phyloP scores from a whole-genome alignment of 768 basidiomycete genomes.

The Lentinula guzmanii region DNA sequence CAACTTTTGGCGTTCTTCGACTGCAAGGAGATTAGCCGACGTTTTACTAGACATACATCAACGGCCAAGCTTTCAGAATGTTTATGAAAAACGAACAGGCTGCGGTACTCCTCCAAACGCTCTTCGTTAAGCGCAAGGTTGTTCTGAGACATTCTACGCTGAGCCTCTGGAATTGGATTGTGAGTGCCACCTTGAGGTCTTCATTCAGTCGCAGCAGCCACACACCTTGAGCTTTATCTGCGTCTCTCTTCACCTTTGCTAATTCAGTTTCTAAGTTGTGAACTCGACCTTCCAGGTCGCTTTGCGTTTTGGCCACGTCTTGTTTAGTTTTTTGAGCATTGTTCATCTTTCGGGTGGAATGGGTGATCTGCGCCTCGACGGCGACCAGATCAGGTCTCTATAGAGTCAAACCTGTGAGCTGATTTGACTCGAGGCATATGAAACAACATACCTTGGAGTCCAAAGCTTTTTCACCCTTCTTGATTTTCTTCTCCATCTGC shows the following conservation, averaged over 20 bases:
- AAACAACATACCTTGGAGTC: conserved; percentile 63
- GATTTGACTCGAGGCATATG: neutral
- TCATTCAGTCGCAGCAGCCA: neutral
- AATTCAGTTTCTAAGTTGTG: conserved; percentile 60
- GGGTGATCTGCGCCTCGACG: conserved; percentile 82
- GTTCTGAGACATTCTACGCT: conserved; percentile 62
- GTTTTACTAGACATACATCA: conserved; percentile 53
- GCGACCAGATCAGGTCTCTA: conserved; percentile 84
- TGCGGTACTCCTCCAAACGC: conserved; percentile 81
- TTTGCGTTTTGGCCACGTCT: conserved; percentile 54
- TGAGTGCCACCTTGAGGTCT: conserved; percentile 5
- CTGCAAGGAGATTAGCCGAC: conserved; percentile 69
- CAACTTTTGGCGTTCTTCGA: conserved; percentile 82
- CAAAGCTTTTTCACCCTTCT: conserved; percentile 84
- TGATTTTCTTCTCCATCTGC: conserved; percentile 83
- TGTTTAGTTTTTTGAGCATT: conserved; percentile 62
- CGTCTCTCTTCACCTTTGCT: conserved; percentile 55
- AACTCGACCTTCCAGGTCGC: conserved; percentile 41
- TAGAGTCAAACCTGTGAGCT: neutral
- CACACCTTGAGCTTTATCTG: conserved; percentile 76
- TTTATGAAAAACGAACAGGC: conserved; percentile 45
- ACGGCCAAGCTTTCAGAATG: neutral
- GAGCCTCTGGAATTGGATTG: conserved; percentile 47
- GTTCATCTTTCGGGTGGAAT: conserved; percentile 71
- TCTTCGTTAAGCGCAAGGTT: conserved; percentile 79